Evolutionary conservation across 805 yeast species (phyloP).

Genomic region (Kluyveromyces siamensis): DNA sequence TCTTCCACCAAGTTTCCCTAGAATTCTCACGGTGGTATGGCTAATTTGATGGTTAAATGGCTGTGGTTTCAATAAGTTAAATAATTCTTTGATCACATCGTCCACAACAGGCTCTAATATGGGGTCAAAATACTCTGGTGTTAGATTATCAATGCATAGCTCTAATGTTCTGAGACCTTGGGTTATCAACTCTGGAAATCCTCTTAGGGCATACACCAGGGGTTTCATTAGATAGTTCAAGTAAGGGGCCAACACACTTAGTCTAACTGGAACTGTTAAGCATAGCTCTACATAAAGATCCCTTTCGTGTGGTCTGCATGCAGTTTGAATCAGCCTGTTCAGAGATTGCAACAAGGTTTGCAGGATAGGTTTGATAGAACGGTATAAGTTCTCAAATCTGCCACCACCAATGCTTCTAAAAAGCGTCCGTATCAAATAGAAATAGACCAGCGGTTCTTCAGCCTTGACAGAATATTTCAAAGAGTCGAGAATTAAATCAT

Average conservation of each 20-base stretch:
- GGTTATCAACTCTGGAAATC: slow-evolving; percentile 81
- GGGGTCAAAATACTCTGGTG: slow-evolving; percentile 95
- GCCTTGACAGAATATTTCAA: slow-evolving; percentile 74
- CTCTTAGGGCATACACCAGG: slow-evolving; percentile 80
- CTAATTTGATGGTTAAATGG: slow-evolving; percentile 94
- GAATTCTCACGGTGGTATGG: slow-evolving; percentile 84
- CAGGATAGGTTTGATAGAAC: slow-evolving; percentile 83
- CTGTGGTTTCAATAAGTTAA: slow-evolving; percentile 83
- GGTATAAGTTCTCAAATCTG: slow-evolving; percentile 83
- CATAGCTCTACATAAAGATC: slow-evolving; percentile 94
- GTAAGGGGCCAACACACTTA: slow-evolving; percentile 91
- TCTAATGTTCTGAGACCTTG: slow-evolving; percentile 95
- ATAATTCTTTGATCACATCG: slow-evolving; percentile 87
- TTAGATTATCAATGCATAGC: slow-evolving; percentile 88
- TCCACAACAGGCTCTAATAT: slow-evolving; percentile 93
- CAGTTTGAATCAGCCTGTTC: slow-evolving; percentile 72
- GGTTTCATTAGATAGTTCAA: slow-evolving; percentile 84
- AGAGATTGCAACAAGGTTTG: slow-evolving; percentile 81
- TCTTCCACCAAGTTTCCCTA: slow-evolving; percentile 95
- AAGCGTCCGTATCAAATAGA: slow-evolving; percentile 76
- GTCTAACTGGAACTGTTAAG: slow-evolving; percentile 88
- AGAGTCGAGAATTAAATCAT: slow-evolving; percentile 72
- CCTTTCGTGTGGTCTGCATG: slow-evolving; percentile 81
- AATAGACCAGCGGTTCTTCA: slow-evolving; percentile 84
- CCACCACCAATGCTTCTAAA: slow-evolving; percentile 97